Base-by-base conservation (phyloP, 306 rosid genomes). In the Datisca glomerata region DNA sequence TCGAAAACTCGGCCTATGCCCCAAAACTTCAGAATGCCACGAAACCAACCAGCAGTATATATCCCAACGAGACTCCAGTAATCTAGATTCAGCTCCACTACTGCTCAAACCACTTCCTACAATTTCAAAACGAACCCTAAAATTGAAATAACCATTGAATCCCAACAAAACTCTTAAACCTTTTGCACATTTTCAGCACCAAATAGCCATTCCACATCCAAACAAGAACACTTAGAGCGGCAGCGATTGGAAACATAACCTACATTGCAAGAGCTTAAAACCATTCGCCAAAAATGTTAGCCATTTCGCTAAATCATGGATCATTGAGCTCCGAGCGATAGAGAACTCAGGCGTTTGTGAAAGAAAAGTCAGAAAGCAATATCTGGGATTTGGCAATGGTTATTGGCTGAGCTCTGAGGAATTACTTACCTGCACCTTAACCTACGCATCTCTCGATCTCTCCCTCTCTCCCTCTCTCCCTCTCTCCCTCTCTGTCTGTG, bases 111-210 rank as follows among this genome's bases (percentile, higher is more conserved):
- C 59, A 41, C 57, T 27, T 18, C 53, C 8, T 7, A 18, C 1
- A 22, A 33, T 36, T 43, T 43, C 37, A 50, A 47, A 24, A 43
- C 63, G 73, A 72, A 81, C 85, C 81, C 79, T 74, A 72, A 45
- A 56, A 61, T 22, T 23, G 47, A 16, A 21, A 39, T 36, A 48
- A 45, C 51, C 32, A 44, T 5, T 53, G 19, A 66, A 61, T 56
- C 49, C 54, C 53, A 3, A 34, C 51, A 20, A 42, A 51, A 53
- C 43, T 29, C 33, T 44, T 20, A 18, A 54, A 45, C 44, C 41
- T 50, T 24, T 27, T 4, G 21, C 2, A 1, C 19, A 12, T 33
- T 45, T 43, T 23, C 13, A 29, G 43, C 46, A 36, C 16, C 8
- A 33, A 56, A 25, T 31, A 21, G 7, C 33, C 18, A 12, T 14